Evolutionary conservation across 1,284 basidiomycete genomes (phyloP).

Genomic region (Gomphus sp.): DNA sequence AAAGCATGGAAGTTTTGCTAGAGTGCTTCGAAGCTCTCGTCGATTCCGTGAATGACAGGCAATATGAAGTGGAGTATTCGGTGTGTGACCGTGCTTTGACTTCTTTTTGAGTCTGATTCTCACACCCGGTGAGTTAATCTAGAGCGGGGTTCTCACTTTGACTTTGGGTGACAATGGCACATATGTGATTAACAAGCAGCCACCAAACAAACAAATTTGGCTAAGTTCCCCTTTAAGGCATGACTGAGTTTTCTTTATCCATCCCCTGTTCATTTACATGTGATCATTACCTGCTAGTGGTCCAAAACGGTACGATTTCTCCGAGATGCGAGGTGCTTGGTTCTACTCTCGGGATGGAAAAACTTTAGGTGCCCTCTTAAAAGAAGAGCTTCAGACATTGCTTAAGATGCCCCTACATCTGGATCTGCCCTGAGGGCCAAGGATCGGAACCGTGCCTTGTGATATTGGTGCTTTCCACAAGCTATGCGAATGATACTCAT

Average conservation of each 20-base stretch:
- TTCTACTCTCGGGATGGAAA: slow-evolving; percentile 65
- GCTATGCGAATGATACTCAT: background rate
- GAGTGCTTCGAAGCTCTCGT: slow-evolving; percentile 74
- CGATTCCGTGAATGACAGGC: slow-evolving; percentile 47
- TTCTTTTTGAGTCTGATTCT: background rate
- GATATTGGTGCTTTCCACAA: background rate
- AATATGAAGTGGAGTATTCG: slow-evolving; percentile 89
- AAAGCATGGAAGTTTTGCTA: slow-evolving; percentile 75
- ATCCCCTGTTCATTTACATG: slow-evolving; percentile 5
- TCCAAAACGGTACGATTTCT: slow-evolving; percentile 83
- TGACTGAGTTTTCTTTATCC: slow-evolving; percentile 12
- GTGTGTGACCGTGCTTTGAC: slow-evolving; percentile 41
- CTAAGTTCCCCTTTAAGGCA: slow-evolving; percentile 84
- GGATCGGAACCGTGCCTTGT: background rate
- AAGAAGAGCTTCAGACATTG: slow-evolving; percentile 44
- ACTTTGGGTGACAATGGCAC: slow-evolving; percentile 77
- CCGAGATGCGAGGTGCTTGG: slow-evolving; percentile 52
- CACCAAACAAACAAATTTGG: slow-evolving; percentile 99
- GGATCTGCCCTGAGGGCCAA: slow-evolving; percentile 16
- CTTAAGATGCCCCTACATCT: slow-evolving; percentile 18
- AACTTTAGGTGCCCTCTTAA: slow-evolving; percentile 57
- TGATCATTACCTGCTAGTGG: slow-evolving; percentile 42
- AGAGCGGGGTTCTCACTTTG: slow-evolving; percentile 90
- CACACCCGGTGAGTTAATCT: slow-evolving; percentile 1
- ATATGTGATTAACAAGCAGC: slow-evolving; percentile 99